Evolutionary conservation across 2,329 filamentous ascomycete genomes (phyloP), one percentile per base, ranked within the genome.

Genomic region (Akanthomyces dipterigenus): DNA sequence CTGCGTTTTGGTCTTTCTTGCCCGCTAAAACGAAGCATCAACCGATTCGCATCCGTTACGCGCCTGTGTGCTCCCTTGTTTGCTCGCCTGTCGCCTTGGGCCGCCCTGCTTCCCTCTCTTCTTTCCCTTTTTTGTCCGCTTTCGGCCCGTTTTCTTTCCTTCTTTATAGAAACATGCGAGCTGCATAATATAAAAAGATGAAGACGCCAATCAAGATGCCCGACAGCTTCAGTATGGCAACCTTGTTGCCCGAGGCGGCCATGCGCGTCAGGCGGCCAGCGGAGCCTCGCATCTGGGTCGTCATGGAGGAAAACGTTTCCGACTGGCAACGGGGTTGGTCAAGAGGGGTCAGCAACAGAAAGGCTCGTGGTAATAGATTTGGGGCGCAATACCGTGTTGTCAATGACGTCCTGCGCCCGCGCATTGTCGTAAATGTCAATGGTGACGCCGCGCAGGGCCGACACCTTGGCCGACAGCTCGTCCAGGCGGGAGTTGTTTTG

Each of bases 341-440:
- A 57, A 53, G 14, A 8, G 11, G 8, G 8, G 26, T 51, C 22
- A 51, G 49, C 31, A 8, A 38, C 36, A 12, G 11, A 8, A 31
- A 31, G 4, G 31, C 11, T 34, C 31, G 31, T 34, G 31, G 14
- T 16, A 9, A 38, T 4, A 38, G 14, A 16, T 18, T 6, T 18
- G 7, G 20, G 1, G 34, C 9, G 12, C 77, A 85, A 62, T 82
- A 96, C 91, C 43, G 90, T 93, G 70, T 86, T 87, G 76, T 99
- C 91, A 67, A 99, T 90, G 65, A 96, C 85, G 66, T 89, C 86
- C 69, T 98, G 93, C 68, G 90, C 86, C 62, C 91, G 86, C 55
- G 95, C 95, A 73, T 95, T 92, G 77, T 98, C 93, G 82, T 98
- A 97, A 71, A 99, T 99, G 78, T 99, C 92, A 66, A 98, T 86